A percentile compares a stretch with the other conserved stretches of the same genome.
phyloP scores from a whole-genome alignment of 2,329 filamentous ascomycete genomes.

The Fusarium marasasianum region DNA sequence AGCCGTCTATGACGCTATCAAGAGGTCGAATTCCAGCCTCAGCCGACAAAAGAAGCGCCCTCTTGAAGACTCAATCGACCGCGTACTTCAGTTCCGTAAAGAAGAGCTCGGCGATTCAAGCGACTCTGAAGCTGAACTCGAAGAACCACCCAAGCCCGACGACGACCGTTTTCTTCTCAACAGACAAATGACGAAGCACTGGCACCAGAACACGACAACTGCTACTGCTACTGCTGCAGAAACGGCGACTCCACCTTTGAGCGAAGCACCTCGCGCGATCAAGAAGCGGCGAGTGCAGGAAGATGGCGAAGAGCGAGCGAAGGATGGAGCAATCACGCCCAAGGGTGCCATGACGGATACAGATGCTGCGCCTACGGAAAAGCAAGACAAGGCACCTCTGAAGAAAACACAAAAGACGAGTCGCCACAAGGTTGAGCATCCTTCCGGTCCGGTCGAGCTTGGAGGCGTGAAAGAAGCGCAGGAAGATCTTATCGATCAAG shows the following conservation, averaged over 20 bases:
- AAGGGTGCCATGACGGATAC: slow-evolving; percentile 33
- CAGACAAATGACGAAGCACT: slow-evolving; percentile 54
- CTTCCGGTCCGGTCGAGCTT: slow-evolving; percentile 32
- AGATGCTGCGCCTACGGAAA: slow-evolving; percentile 32
- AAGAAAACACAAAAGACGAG: slow-evolving; percentile 47
- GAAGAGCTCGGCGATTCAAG: slow-evolving; percentile 67
- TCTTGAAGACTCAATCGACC: slow-evolving; percentile 85
- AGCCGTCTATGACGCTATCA: slow-evolving; percentile 80
- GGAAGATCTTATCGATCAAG: background rate
- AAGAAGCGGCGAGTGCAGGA: slow-evolving; percentile 49
- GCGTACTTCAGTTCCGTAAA: slow-evolving; percentile 78
- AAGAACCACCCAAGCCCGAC: slow-evolving; percentile 47
- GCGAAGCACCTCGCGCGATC: slow-evolving; percentile 35
- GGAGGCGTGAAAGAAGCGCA: slow-evolving; percentile 38
- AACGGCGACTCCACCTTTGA: background rate
- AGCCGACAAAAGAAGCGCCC: slow-evolving; percentile 83
- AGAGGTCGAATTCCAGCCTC: slow-evolving; percentile 85
- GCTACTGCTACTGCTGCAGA: background rate
- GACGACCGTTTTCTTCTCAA: slow-evolving; percentile 54
- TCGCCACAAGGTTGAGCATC: slow-evolving; percentile 46
- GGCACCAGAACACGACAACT: slow-evolving; percentile 43
- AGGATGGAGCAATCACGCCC: slow-evolving; percentile 17
- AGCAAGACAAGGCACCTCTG: slow-evolving; percentile 39
- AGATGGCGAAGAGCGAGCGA: slow-evolving; percentile 39
- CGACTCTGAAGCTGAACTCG: slow-evolving; percentile 61